A percentile compares a stretch with the other conserved stretches of the same genome.
Conservation (phyloP, 2,329 filamentous ascomycete species). For the Xylariaceae sp. region DNA sequence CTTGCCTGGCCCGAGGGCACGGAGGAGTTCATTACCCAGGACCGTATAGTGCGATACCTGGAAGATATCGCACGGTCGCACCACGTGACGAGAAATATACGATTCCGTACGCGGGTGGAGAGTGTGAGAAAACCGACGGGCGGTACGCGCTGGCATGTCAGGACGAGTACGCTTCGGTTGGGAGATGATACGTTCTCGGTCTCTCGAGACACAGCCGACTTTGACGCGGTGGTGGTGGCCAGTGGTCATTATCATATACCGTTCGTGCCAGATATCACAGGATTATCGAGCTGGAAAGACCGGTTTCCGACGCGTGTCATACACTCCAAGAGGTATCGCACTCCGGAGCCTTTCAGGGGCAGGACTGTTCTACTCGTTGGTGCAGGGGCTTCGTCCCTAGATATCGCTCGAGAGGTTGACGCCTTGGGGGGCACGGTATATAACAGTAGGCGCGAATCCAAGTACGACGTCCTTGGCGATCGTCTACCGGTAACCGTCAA, state of each 20-base stretch:
- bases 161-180: constrained; percentile 39
- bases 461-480: constrained; percentile 50
- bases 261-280: constrained; percentile 54
- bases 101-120: constrained; percentile 56
- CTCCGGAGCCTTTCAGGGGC: constrained; percentile 49
- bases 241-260: constrained; percentile 63
- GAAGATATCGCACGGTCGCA: constrained; percentile 48
- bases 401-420: constrained; percentile 38
- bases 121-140: constrained; percentile 39
- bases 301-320: constrained; percentile 47
- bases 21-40: constrained; percentile 53
- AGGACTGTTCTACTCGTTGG: constrained; percentile 51
- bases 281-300: constrained; percentile 52
- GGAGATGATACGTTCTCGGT: constrained; percentile 21
- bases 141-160: constrained; percentile 43
- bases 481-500: constrained; percentile 49
- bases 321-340: constrained; percentile 70
- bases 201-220: constrained; percentile 31
- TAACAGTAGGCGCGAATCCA: constrained; percentile 53
- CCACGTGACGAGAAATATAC: constrained; percentile 44
- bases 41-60: constrained; percentile 54
- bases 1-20: constrained; percentile 54
- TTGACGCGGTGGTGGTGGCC: constrained; percentile 63
- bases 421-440: constrained; percentile 35
- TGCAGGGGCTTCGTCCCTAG: constrained; percentile 40